These are phyloP conservation scores for Trametes cinnabarina DNA, from an alignment of 768 basidiomycete species.

Conservation along the genomic window DNA sequence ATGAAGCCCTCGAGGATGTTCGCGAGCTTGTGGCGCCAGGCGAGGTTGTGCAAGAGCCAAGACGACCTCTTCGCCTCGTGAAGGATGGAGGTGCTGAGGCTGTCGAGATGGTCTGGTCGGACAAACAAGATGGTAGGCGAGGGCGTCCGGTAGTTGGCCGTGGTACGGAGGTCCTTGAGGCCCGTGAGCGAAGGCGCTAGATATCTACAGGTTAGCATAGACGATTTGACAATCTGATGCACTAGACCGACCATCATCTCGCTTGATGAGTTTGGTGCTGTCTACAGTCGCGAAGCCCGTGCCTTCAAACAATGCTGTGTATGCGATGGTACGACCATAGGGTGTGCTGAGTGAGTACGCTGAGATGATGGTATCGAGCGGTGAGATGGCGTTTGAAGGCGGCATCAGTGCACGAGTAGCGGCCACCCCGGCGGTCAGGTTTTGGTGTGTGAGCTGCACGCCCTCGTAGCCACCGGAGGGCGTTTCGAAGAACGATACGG, in stretches of 20 bases:
- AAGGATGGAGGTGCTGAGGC: slow-evolving; percentile 52
- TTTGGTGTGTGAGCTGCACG: slow-evolving; percentile 75
- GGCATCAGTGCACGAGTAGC: slow-evolving; percentile 76
- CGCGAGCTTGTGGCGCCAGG: slow-evolving; percentile 75
- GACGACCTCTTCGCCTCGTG: slow-evolving; percentile 47
- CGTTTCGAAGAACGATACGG: slow-evolving; percentile 61
- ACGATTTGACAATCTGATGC: no score
- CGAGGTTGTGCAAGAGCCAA: slow-evolving; percentile 54
- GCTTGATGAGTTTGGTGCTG: slow-evolving; percentile 51
- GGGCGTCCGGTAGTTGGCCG: slow-evolving; percentile 54
- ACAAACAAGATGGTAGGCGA: slow-evolving; percentile 80
- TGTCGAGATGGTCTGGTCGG: slow-evolving; percentile 58
- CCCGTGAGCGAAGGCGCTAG: slow-evolving; percentile 25
- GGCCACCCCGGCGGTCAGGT: slow-evolving; percentile 86
- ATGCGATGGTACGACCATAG: slow-evolving; percentile 77
- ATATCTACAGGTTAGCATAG: not conserved
- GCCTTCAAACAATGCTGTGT: slow-evolving; percentile 74
- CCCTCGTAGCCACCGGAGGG: slow-evolving; percentile 54
- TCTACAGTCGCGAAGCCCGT: slow-evolving; percentile 67
- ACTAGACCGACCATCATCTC: slow-evolving; percentile 40
- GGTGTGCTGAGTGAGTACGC: slow-evolving; percentile 70
- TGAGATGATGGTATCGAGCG: slow-evolving; percentile 77
- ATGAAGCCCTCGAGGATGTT: slow-evolving; percentile 70
- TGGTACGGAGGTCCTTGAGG: slow-evolving; percentile 48
- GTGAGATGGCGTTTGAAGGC: slow-evolving; percentile 59